A percentile compares a stretch with the other conserved stretches of the same genome.
Conservation (phyloP, 305 asterid genomes). For the Stenogyne calaminthoides region DNA sequence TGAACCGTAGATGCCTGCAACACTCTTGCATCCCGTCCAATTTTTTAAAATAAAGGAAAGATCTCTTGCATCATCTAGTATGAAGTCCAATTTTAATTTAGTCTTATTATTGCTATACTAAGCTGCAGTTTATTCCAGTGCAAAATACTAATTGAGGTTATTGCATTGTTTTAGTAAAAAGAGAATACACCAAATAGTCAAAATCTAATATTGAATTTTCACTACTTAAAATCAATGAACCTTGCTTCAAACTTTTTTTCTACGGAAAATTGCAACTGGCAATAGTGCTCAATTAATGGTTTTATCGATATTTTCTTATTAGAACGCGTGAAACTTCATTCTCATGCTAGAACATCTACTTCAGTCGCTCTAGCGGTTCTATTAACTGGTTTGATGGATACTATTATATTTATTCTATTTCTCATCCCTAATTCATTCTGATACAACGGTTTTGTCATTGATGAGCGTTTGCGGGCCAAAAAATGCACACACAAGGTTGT, state of each 20-base stretch:
- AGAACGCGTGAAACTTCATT: not conserved
- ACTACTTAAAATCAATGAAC: constrained; percentile 15
- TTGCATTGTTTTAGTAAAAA: not conserved
- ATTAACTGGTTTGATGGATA: constrained; percentile 16
- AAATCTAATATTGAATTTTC: constrained; percentile 6
- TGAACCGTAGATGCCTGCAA: constrained; percentile 24
- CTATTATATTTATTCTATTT: constrained; percentile 6
- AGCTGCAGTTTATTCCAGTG: no score
- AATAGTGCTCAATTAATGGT: constrained; percentile 11
- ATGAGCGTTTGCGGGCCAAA: constrained; percentile 81
- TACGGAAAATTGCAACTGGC: constrained; percentile 14
- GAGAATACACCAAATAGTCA: not conserved
- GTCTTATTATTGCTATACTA: no score
- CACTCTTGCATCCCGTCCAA: constrained; percentile 3
- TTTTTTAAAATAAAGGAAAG: not conserved
- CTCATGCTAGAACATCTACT: constrained; percentile 17
- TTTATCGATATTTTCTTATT: not conserved
- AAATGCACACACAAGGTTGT: constrained; percentile 79
- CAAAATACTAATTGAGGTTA: no score
- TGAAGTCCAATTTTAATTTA: not conserved
- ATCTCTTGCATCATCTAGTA: constrained; percentile 16
- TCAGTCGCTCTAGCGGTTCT: constrained; percentile 15
- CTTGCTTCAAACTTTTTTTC: constrained; percentile 10
- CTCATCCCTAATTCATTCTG: constrained; percentile 28
- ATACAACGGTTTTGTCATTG: constrained; percentile 77